Percentiles rank a stretch among this genome's conserved stretches.
These are phyloP conservation scores for Aurifilum marmelostoma DNA, from an alignment of 2,329 filamentous ascomycete species.

Conservation along the genomic window DNA sequence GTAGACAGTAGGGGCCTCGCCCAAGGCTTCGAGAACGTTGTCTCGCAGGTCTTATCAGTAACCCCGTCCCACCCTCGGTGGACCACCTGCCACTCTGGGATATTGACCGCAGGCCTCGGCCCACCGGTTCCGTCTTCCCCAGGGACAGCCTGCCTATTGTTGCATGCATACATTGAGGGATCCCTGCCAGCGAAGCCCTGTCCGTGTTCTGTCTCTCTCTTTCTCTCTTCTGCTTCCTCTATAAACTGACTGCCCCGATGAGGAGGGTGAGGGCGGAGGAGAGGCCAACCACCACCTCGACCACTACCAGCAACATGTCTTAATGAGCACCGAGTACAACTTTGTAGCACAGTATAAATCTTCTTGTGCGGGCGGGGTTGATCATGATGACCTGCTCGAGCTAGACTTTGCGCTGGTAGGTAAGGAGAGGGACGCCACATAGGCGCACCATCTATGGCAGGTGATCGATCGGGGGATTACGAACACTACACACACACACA, in stretches of 20 bases:
- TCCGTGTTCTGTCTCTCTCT: not conserved
- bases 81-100: conserved; percentile 8
- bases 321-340: not conserved
- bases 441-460: not conserved
- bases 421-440: not conserved
- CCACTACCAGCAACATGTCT: not conserved
- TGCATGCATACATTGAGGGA: not conserved
- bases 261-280: not conserved
- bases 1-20: not conserved
- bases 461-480: not conserved
- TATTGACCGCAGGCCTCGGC: conserved; percentile 2
- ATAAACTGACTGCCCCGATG: not conserved
- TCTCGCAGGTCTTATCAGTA: conserved; percentile 11
- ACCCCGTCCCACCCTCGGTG: not conserved
- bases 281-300: not conserved
- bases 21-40: conserved; percentile 15
- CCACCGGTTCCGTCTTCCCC: not conserved
- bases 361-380: not conserved
- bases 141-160: not conserved
- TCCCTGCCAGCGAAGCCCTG: not conserved
- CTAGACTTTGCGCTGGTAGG: not conserved
- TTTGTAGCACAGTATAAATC: not conserved
- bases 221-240: not conserved
- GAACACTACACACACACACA: not conserved
- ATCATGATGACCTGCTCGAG: not conserved